Evolutionary conservation across 805 yeast genomes (phyloP), one percentile per base, ranked within the genome.

Genomic region (Nakazawaea anatomiae): DNA sequence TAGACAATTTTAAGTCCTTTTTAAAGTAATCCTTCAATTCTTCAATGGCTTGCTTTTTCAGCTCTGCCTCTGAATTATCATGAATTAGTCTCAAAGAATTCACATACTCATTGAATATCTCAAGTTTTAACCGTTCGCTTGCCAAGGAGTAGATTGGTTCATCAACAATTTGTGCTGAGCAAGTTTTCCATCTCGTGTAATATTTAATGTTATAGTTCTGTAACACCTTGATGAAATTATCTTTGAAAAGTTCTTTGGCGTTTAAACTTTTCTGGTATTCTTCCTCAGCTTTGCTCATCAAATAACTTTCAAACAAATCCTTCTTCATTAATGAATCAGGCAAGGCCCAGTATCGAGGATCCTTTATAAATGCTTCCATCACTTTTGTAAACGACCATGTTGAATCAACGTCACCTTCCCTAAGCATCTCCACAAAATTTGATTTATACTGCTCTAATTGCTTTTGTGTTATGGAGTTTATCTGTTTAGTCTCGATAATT

Each of bases 341-440:
- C 2, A 88, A 65, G 5, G 72, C 65, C 91, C 92, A 87, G 59
- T 87, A 90, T 12, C 82, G 69, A 1, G 83, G 79, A 55, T 85
- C 83, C 3, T 60, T 62, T 14, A 85, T 74, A 52, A 85, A 77
- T 14, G 68, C 66, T 27, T 78, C 75, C 67, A 89, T 80, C 1
- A 87, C 85, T 52, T 71, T 71, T 46, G 76, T 79, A 64, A 89
- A 89, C 0, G 94, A 76, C 91, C 92, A 87, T 0, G 85, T 76
- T 0, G 86, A 75, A 62, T 85, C 90, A 3, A 89, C 88, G 6
- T 73, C 67, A 39, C 75, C 65, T 1, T 75, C 79, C 35, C 68
- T 63, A 8, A 90, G 67, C 76, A 89, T 71, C 2, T 69, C 62
- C 14, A 72, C 58, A 60, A 85, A 89, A 42, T 74, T 76, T 2